These are phyloP conservation scores for Nakaseomyces nivariensis DNA, from an alignment of 1,139 yeast genomes.

Conservation along the genomic window DNA sequence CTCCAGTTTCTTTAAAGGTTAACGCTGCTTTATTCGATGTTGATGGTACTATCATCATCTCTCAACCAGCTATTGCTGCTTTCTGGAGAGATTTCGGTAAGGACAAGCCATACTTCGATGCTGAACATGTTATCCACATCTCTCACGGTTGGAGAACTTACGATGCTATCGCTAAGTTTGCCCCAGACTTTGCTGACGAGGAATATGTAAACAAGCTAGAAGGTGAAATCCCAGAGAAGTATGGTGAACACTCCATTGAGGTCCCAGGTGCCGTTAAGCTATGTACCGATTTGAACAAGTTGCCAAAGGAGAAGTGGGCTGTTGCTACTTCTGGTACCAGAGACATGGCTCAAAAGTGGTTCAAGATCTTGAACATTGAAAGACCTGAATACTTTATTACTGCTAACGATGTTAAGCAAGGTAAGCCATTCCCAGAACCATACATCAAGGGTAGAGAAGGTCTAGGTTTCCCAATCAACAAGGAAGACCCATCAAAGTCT, in stretches of 20 bases:
- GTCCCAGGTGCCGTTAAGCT: constrained; percentile 66
- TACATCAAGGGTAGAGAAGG: constrained; percentile 55
- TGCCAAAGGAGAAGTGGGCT: constrained; percentile 53
- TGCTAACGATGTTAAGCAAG: constrained; percentile 65
- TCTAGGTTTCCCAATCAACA: constrained; percentile 40
- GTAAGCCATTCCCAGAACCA: constrained; percentile 82
- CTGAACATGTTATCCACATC: constrained; percentile 59
- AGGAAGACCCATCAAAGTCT: constrained; percentile 28
- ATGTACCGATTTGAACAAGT: constrained; percentile 32
- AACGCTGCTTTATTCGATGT: constrained; percentile 57
- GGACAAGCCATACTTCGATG: constrained; percentile 59
- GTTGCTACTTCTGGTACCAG: constrained; percentile 78
- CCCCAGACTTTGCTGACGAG: constrained; percentile 62
- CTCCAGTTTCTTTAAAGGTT: constrained; percentile 26
- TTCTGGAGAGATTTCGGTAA: constrained; percentile 70
- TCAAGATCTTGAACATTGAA: constrained; percentile 50
- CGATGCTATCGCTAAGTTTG: constrained; percentile 65
- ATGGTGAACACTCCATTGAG: constrained; percentile 60
- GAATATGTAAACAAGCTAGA: constrained; percentile 62
- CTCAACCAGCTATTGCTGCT: constrained; percentile 62
- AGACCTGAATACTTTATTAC: constrained; percentile 69
- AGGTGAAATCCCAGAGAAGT: constrained; percentile 60
- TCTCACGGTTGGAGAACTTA: constrained; percentile 79
- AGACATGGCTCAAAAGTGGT: constrained; percentile 72
- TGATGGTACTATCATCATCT: constrained; percentile 62